A percentile compares a stretch with the other conserved stretches of the same genome.
These are phyloP conservation scores for Pythium pectinolyticum DNA, from an alignment of 352 stramenopile genomes.

Conservation along the genomic window DNA sequence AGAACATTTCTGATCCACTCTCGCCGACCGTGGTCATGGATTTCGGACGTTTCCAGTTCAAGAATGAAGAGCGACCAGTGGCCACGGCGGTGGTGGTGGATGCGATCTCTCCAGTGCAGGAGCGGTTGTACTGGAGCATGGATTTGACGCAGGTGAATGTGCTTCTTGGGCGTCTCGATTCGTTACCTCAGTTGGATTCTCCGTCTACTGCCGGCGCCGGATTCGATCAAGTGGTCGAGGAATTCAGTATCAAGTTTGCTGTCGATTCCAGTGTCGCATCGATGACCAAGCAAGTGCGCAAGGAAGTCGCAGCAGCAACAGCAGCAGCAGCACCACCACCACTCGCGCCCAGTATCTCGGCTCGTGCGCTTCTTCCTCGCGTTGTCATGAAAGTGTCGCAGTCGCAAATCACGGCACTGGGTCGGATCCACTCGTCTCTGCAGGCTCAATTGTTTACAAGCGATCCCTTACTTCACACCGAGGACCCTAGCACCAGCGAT, in stretches of 20 bases:
- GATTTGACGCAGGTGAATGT: constrained; percentile 66
- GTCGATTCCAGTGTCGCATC: constrained; percentile 42
- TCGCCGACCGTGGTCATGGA: constrained; percentile 65
- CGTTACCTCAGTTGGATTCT: constrained; percentile 14
- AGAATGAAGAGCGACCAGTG: constrained; percentile 36
- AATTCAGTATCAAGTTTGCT: constrained; percentile 60
- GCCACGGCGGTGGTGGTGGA: no score
- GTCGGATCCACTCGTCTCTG: constrained; percentile 57
- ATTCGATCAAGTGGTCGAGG: constrained; percentile 55
- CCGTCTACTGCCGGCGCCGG: neutral
- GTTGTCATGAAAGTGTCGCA: constrained; percentile 51
- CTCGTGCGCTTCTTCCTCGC: constrained; percentile 40
- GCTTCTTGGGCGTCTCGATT: constrained; percentile 43
- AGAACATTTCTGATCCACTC: constrained; percentile 39
- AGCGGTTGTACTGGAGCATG: constrained; percentile 57
- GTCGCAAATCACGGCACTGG: constrained; percentile 50
- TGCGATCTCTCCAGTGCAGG: constrained; percentile 2
- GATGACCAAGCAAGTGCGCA: no score
- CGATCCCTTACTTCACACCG: neutral
- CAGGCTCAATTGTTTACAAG: constrained; percentile 26
- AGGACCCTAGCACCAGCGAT: neutral
- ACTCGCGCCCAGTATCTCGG: constrained; percentile 26
- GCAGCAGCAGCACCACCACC: no score
- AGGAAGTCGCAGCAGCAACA: no score
- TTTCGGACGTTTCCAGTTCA: constrained; percentile 66